These are phyloP conservation scores for Primulina eburnea DNA, from an alignment of 257 asterid species.

Conservation along the genomic window DNA sequence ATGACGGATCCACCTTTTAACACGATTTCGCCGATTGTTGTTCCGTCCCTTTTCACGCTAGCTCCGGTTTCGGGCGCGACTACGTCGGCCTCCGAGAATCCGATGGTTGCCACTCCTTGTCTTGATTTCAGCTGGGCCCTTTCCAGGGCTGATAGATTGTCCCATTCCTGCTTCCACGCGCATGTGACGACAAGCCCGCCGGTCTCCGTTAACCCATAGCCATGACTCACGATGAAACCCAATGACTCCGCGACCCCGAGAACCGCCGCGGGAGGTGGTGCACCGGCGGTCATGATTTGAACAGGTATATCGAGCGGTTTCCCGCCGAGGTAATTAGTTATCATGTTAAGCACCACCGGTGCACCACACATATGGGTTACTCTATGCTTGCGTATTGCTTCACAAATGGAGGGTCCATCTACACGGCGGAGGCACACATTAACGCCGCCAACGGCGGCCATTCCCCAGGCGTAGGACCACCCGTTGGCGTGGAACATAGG, in stretches of 20 bases:
- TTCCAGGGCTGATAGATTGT: conserved; percentile 17
- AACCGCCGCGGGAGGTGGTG: conserved; percentile 44
- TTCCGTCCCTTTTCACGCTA: conserved; percentile 54
- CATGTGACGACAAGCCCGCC: conserved; percentile 41
- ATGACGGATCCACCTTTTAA: conserved; percentile 51
- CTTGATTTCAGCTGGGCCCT: conserved; percentile 38
- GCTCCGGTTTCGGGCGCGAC: conserved; percentile 44
- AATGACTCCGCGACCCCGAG: conserved; percentile 25
- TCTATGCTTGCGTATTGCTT: conserved; percentile 23
- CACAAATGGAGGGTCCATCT: conserved; percentile 27
- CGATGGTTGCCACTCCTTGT: conserved; percentile 39
- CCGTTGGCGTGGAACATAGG: conserved; percentile 62
- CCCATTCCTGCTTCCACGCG: conserved; percentile 43
- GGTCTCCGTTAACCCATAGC: conserved; percentile 48
- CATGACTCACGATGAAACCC: conserved; percentile 40
- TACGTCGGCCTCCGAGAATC: conserved; percentile 32
- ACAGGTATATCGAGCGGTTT: conserved; percentile 22
- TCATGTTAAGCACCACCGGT: conserved; percentile 43
- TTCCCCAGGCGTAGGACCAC: conserved; percentile 50
- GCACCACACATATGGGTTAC: conserved; percentile 51
- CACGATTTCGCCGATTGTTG: conserved; percentile 54
- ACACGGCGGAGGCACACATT: conserved; percentile 50
- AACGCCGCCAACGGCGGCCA: conserved; percentile 51
- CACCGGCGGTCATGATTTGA: conserved; percentile 42
- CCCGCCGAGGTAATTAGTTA: conserved; percentile 24